Base-by-base conservation (phyloP, 2,329 filamentous ascomycete species). In the Fusarium brevicatenulatum region DNA sequence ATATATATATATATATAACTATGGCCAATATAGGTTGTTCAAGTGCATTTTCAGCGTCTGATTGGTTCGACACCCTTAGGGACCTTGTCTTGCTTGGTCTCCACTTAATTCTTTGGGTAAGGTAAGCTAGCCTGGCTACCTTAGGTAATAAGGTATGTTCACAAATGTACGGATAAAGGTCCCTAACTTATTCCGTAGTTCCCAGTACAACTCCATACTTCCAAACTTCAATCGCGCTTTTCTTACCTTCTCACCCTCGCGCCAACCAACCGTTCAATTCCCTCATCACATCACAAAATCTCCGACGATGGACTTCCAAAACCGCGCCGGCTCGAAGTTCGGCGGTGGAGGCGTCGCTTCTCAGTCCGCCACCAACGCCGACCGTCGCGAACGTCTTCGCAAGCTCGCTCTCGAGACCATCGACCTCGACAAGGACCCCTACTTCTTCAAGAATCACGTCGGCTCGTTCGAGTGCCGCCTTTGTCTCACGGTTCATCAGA, bases 381-480 rank as follows among this genome's bases (percentile, higher is more conserved):
- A 98, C 89, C 94, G 96, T 67, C 94, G 96, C 81, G 96, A 99
- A 84, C 95, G 96, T 72, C 92, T 99, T 43, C 95, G 95, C 83
- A 98, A 98, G 86, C 95, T 99, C 80, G 96, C 96, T 66, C 93
- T 99, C 80, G 96, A 99, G 85, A 97, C 95, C 63, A 99, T 99
- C 87, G 95, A 98, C 86, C 93, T 98, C 72, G 96, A 98, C 85
- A 98, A 98, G 85, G 96, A 99, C 85, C 96, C 96, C 0, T 99
- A 98, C 89, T 98, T 98, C 87, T 99, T 99, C 91, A 97, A 97
- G 83, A 99, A 99, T 87, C 95, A 99, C 84, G 94, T 98, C 78
- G 96, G 96, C 80, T 96, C 93, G 80, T 99, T 98, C 84, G 96
- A 99, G 84, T 99, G 96, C 83, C 93, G 96, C 36, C 92, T 99